Evolutionary conservation across 2,329 filamentous ascomycete genomes (phyloP), one percentile per base, ranked within the genome.

Genomic region (Ophiostoma sp.): DNA sequence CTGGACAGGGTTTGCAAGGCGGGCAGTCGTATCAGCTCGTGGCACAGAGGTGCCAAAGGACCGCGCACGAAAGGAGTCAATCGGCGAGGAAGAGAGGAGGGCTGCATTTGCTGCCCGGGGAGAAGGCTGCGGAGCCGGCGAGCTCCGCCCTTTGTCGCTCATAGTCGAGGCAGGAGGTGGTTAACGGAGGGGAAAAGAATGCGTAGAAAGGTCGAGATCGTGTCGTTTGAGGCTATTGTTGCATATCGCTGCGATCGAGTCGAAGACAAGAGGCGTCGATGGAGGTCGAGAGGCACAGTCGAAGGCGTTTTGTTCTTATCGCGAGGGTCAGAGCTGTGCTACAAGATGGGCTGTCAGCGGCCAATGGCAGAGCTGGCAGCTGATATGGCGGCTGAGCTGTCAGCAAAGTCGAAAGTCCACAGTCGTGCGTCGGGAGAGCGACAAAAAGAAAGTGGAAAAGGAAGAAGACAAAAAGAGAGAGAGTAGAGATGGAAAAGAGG

Each of bases 11-110:
- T 87, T 88, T 63, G 88, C 88, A 71, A 91, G 84, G 75, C 89
- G 86, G 73, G 89, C 89, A 70, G 87, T 91, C 66, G 87, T 83
- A 75, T 89, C 85, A 70, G 87, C 87, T 80, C 89, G 87, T 59
- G 87, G 87, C 33, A 87, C 79, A 9, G 88, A 88, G 69, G 85
- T 84, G 73, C 85, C 84, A 75, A 83, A 84, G 12, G 83, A 85
- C 50, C 85, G 84, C 73, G 83, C 79, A 50, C 82, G 83, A 64
- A 82, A 80, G 15, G 87, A 85, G n/a, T 69, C 71, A 52, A 82
- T 80, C 6, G 86, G 84, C 39, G 88, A 88, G 1, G 85, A 85
- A 3, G 86, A 82, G 73, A 84, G 80, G 72, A 83, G 77, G 75
- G 82, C 79, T 74, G 80, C 79, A 76, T 82, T 75, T 79, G 83